phyloP scores from a whole-genome alignment of 2,329 filamentous ascomycete genomes.

The Scytalidium sp. region DNA sequence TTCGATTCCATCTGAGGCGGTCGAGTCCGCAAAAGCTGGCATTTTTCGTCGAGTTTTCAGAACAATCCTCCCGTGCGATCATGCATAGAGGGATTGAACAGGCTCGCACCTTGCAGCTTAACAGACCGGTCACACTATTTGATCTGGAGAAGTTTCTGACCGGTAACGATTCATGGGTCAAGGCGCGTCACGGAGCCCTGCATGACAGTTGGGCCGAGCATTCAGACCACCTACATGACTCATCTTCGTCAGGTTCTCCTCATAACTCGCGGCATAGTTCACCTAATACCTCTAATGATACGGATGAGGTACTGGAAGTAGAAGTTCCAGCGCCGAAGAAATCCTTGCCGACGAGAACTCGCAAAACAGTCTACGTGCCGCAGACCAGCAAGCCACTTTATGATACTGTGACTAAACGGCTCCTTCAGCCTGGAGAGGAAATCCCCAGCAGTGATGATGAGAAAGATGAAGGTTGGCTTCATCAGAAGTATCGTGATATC shows the following conservation, averaged over 20 bases:
- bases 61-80: slow-evolving; percentile 12
- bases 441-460: slow-evolving; percentile 26
- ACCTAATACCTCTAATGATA: slow-evolving; percentile 19
- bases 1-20: slow-evolving; percentile 20
- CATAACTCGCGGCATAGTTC: slow-evolving; percentile 21
- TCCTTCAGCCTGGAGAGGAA: slow-evolving; percentile 21
- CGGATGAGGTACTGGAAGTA: slow-evolving; percentile 11
- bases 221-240: slow-evolving; percentile 8
- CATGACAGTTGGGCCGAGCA: slow-evolving; percentile 25
- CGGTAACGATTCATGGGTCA: slow-evolving; percentile 45
- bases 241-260: slow-evolving; percentile 20
- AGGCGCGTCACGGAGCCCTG: slow-evolving; percentile 37
- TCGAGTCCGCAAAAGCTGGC: slow-evolving; percentile 35
- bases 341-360: not conserved
- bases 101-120: slow-evolving; percentile 40
- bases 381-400: slow-evolving; percentile 20
- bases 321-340: slow-evolving; percentile 1
- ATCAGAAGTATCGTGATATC: slow-evolving; percentile 23
- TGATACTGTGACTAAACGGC: slow-evolving; percentile 22
- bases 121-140: slow-evolving; percentile 39
- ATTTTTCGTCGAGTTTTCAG: slow-evolving; percentile 30
- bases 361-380: slow-evolving; percentile 13
- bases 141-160: slow-evolving; percentile 41
- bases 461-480: slow-evolving; percentile 26
- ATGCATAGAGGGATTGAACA: slow-evolving; percentile 24